These are phyloP conservation scores for Cyphellophora attinorum DNA, from an alignment of 2,329 filamentous ascomycete genomes.

Conservation along the genomic window DNA sequence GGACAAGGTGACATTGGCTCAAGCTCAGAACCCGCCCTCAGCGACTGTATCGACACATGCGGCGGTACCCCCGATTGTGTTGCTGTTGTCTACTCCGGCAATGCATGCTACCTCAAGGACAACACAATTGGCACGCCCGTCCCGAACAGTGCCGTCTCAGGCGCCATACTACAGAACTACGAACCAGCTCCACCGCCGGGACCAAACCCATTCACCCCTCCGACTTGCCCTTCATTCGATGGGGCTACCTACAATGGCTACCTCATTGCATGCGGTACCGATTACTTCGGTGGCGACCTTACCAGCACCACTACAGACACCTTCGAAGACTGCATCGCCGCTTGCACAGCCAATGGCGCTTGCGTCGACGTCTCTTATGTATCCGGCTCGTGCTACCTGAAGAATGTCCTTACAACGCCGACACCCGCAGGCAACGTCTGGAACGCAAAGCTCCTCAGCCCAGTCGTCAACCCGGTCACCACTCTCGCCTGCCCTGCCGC, in stretches of 20 bases:
- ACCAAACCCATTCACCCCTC: too few species aligned
- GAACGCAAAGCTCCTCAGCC: background rate
- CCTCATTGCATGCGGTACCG: conserved; percentile 1
- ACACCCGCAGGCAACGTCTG: background rate
- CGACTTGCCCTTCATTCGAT: background rate
- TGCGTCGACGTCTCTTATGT: conserved; percentile 5
- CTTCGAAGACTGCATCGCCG: conserved; percentile 4
- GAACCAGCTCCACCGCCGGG: too few species aligned
- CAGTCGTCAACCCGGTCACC: too few species aligned
- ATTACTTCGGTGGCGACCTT: conserved; percentile 1
- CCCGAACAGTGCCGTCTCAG: conserved; percentile 1
- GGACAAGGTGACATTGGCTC: too few species aligned
- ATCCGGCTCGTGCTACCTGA: conserved; percentile 1
- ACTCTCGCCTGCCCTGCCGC: conserved; percentile 1
- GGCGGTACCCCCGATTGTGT: conserved; percentile 3
- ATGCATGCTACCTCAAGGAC: conserved; percentile 4
- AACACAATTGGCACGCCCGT: background rate
- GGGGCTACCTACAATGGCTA: conserved; percentile 2
- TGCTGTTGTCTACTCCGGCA: conserved; percentile 3
- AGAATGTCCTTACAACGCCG: conserved; percentile 1
- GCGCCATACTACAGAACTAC: background rate
- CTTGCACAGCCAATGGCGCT: conserved; percentile 3
- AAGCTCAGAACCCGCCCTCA: too few species aligned
- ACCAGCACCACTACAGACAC: conserved; percentile 1
- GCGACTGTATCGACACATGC: conserved; percentile 5